Percentiles rank a stretch among this genome's conserved stretches.
These are phyloP conservation scores for Pelargonium hybrid DNA, from an alignment of 441 rosid species.

Conservation along the genomic window DNA sequence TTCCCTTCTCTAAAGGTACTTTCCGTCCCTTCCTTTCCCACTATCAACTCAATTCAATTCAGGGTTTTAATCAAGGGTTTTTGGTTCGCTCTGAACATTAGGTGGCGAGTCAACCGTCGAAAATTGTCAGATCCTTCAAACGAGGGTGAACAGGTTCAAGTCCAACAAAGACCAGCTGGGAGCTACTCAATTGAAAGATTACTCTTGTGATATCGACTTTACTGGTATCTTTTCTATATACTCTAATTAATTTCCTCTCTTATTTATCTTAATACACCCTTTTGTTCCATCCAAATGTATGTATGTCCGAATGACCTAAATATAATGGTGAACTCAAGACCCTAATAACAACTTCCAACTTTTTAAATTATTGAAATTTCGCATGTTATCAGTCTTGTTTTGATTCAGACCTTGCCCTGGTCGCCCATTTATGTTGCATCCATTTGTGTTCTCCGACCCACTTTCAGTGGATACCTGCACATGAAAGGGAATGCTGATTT, in stretches of 20 bases:
- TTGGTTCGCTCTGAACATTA: constrained; percentile 13
- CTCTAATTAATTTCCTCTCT: background rate
- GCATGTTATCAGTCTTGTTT: too few species aligned
- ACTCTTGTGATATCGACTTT: constrained; percentile 63
- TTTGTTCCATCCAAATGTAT: background rate
- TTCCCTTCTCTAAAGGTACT: constrained; percentile 74
- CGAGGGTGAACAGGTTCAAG: constrained; percentile 68
- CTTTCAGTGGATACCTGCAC: too few species aligned
- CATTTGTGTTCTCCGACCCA: too few species aligned
- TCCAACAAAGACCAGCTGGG: constrained; percentile 49
- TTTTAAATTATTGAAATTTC: too few species aligned
- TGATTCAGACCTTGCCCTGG: too few species aligned
- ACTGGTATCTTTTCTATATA: constrained; percentile 30
- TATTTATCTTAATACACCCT: background rate
- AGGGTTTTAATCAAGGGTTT: background rate
- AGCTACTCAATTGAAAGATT: constrained; percentile 39
- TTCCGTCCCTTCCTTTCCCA: background rate
- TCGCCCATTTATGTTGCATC: too few species aligned
- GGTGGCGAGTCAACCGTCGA: constrained; percentile 71
- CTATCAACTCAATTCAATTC: background rate
- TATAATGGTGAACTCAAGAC: background rate
- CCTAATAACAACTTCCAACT: too few species aligned
- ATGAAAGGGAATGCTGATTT: too few species aligned
- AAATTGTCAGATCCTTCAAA: constrained; percentile 85
- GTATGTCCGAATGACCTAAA: background rate